phyloP scores from a whole-genome alignment of 495 filamentous ascomycete genomes.

The Lindgomyces ingoldianus region DNA sequence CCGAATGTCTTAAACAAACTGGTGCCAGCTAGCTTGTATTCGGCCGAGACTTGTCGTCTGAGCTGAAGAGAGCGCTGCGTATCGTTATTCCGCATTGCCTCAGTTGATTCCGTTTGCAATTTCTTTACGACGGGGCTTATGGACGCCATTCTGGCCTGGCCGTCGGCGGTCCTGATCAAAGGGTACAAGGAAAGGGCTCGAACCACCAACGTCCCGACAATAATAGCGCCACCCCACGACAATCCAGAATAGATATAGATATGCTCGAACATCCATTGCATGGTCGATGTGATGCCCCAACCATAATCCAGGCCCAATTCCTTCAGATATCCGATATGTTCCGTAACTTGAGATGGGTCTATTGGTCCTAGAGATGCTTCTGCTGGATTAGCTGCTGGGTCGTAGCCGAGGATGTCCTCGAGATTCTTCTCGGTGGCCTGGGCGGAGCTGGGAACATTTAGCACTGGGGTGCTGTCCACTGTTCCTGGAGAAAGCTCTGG shows the following conservation, averaged over 20 bases:
- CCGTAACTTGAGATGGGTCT: slow-evolving; percentile 52
- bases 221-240: slow-evolving; percentile 81
- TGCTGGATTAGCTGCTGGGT: not conserved
- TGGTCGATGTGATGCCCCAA: slow-evolving; percentile 67
- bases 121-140: slow-evolving; percentile 53
- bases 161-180: slow-evolving; percentile 61
- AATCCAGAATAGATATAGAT: slow-evolving; percentile 70
- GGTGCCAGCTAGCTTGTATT: slow-evolving; percentile 59
- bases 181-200: slow-evolving; percentile 66
- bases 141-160: slow-evolving; percentile 53
- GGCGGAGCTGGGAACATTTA: not conserved
- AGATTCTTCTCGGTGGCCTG: not conserved
- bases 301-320: slow-evolving; percentile 83
- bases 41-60: slow-evolving; percentile 49
- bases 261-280: slow-evolving; percentile 78
- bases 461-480: not conserved
- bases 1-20: slow-evolving; percentile 50
- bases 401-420: slow-evolving; percentile 1
- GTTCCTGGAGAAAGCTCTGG: slow-evolving; percentile 22
- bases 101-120: slow-evolving; percentile 55
- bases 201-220: slow-evolving; percentile 61
- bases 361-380: not conserved
- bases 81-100: slow-evolving; percentile 47
- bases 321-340: slow-evolving; percentile 79
- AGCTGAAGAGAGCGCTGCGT: slow-evolving; percentile 45